Conservation (phyloP, 768 basidiomycete genomes). For the Amanita molliuscula region DNA sequence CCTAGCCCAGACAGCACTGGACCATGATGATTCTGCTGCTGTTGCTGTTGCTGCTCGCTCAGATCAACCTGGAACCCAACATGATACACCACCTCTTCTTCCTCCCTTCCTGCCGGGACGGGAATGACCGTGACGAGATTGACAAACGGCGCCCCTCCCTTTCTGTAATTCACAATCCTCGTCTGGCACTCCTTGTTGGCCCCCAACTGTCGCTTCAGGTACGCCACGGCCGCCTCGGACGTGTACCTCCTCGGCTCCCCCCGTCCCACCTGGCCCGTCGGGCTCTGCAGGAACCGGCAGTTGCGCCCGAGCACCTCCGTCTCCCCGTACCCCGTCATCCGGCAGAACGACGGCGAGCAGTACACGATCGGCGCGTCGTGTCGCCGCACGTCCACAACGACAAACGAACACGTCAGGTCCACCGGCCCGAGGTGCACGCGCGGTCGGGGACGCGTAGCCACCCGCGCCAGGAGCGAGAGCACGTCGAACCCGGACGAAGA, state of each 20-base stretch:
- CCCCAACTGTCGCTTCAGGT: constrained; percentile 54
- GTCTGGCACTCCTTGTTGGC: constrained; percentile 86
- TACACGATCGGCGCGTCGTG: constrained; percentile 86
- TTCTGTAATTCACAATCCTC: constrained; percentile 79
- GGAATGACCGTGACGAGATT: constrained; percentile 93
- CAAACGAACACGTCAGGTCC: constrained; percentile 87
- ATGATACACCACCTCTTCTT: constrained; percentile 70
- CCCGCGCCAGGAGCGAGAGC: constrained; percentile 68
- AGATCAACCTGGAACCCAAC: constrained; percentile 97
- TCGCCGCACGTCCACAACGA: constrained; percentile 76
- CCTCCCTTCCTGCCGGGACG: constrained; percentile 57
- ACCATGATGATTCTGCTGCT: constrained; percentile 68
- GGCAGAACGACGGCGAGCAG: constrained; percentile 75
- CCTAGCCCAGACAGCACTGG: too few relatives aligned
- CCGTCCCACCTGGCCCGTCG: constrained; percentile 33
- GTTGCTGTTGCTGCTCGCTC: constrained; percentile 72
- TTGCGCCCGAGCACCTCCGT: constrained; percentile 79
- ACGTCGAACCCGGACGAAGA: constrained; percentile 89
- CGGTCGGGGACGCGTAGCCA: constrained; percentile 66
- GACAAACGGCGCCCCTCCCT: constrained; percentile 77
- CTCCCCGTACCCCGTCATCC: constrained; percentile 65
- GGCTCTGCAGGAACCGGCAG: constrained; percentile 86
- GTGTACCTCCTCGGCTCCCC: constrained; percentile 45
- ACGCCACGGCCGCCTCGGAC: constrained; percentile 46
- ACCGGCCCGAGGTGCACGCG: constrained; percentile 79